Base-by-base conservation (phyloP, 2,329 filamentous ascomycete species). In the Leptographium lundbergii region DNA sequence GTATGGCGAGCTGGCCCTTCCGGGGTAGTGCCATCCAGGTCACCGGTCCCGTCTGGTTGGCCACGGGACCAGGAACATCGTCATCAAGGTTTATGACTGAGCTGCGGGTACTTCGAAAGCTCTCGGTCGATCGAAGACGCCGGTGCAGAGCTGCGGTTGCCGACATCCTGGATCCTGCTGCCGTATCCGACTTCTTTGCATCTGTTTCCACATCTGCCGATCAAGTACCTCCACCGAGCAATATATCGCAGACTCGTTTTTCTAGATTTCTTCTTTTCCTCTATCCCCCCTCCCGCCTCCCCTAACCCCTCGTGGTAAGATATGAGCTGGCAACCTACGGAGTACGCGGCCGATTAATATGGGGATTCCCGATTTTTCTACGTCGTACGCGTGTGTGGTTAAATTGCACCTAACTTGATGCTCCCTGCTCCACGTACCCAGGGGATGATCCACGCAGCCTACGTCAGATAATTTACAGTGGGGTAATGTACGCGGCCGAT, bases 1-100 rank as follows among this genome's bases (percentile, higher is more conserved):
- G 62, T 42, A 67, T 64, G 51, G 63, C 65, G 25, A 68, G 55
- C n/a, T 67, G 66, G 17, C 61, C 61, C 39, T 68, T 68, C 13
- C 58, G 60, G 2, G 64, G 67, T 39, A 68, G 61, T 14, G 65
- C 65, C 2, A 56, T 55, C 65, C 65, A 66, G 9, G 61, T 58
- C 17, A 61, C 56, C n/a, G 60, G 57, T 19, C 42, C 42, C n/a
- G 42, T 22, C 42, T 47, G 17, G 42, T n/a, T 19, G 42, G 42
- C 42, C n/a, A 47, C 42, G 13, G 42, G 13, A 47, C 22, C 5
- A 47, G n/a, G 17, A 6, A 27, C 27, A 54, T 54, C 27, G 29
- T 27, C 47, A n/a, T 25, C 48, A 10, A 27, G 25, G 17, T 13
- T 19, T n/a, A 14, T 29, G 25, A 7, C 22, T 5, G 24, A 52